These are phyloP conservation scores for Plasmodium knowlesi DNA, from an alignment of 169 alveolate species.

Conservation along the genomic window DNA sequence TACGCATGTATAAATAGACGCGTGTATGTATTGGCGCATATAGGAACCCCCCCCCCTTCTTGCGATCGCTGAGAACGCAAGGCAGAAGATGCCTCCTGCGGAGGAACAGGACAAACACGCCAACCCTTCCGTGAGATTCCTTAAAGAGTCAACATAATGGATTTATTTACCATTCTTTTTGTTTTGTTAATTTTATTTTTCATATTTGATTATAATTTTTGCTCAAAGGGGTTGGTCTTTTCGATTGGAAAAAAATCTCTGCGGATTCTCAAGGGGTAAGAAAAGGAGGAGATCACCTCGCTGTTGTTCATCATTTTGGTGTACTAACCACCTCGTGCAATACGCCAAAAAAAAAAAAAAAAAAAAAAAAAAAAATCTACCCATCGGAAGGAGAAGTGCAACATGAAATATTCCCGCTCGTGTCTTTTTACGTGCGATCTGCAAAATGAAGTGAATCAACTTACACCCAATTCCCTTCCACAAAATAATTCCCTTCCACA, in stretches of 20 bases:
- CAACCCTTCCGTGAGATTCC: not conserved
- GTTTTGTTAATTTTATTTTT: constrained; percentile 12
- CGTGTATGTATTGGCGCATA: too few species aligned
- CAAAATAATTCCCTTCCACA: too few species aligned
- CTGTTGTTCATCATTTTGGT: not conserved
- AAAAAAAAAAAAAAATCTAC: not conserved
- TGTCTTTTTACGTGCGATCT: not conserved
- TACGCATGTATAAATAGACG: not conserved
- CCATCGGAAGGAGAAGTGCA: not conserved
- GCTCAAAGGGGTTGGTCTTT: constrained; percentile 57
- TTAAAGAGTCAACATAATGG: constrained; percentile 22
- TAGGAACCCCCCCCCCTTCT: not conserved
- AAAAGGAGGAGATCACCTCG: not conserved
- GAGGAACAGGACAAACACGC: not conserved
- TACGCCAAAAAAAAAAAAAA: too few species aligned
- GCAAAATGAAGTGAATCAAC: not conserved
- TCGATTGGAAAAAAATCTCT: constrained; percentile 46
- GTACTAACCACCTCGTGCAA: not conserved
- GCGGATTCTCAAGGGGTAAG: constrained; percentile 37
- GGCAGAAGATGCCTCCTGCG: not conserved
- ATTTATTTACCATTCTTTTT: constrained; percentile 15
- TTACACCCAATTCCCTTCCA: not conserved
- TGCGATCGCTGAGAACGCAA: not conserved
- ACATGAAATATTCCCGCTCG: not conserved
- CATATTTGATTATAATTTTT: constrained; percentile 40